phyloP scores from a whole-genome alignment of 2,329 filamentous ascomycete species.

The Exophiala lecanii-corni region DNA sequence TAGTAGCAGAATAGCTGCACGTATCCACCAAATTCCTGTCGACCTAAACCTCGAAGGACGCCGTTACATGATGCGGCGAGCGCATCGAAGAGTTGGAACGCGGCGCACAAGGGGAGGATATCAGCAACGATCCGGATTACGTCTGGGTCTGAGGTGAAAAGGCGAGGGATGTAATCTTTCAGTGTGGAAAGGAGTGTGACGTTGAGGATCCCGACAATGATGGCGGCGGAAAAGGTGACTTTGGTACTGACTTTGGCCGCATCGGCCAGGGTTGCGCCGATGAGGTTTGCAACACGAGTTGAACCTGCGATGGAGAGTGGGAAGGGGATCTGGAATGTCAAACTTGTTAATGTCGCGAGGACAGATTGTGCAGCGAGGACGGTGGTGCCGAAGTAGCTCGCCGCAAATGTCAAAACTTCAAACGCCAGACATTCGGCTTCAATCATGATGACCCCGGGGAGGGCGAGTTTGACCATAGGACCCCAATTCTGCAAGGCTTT shows the following conservation, averaged over 20 bases:
- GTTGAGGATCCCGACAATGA: conserved; percentile 74
- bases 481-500: conserved; percentile 70
- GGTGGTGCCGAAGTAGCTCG: conserved; percentile 72
- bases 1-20: conserved; percentile 87
- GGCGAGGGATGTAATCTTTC: conserved; percentile 66
- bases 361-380: conserved; percentile 85
- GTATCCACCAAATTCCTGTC: conserved; percentile 85
- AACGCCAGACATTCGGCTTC: conserved; percentile 92
- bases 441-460: conserved; percentile 90
- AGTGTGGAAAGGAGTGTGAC: conserved; percentile 63
- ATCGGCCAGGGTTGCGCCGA: conserved; percentile 76
- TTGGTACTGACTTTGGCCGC: conserved; percentile 76
- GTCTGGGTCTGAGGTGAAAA: conserved; percentile 71
- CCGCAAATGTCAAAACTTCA: conserved; percentile 79
- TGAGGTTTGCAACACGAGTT: conserved; percentile 85
- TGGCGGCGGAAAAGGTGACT: conserved; percentile 65
- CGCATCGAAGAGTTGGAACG: conserved; percentile 87
- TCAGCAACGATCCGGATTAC: conserved; percentile 64
- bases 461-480: conserved; percentile 79
- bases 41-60: conserved; percentile 77
- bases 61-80: conserved; percentile 76
- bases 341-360: conserved; percentile 68
- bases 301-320: conserved; percentile 82
- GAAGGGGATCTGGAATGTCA: conserved; percentile 90
- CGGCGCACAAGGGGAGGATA: conserved; percentile 73